Evolutionary conservation across 2,329 filamentous ascomycete species (phyloP), one percentile per base, ranked within the genome.

Genomic region (Cladosporium sp.): DNA sequence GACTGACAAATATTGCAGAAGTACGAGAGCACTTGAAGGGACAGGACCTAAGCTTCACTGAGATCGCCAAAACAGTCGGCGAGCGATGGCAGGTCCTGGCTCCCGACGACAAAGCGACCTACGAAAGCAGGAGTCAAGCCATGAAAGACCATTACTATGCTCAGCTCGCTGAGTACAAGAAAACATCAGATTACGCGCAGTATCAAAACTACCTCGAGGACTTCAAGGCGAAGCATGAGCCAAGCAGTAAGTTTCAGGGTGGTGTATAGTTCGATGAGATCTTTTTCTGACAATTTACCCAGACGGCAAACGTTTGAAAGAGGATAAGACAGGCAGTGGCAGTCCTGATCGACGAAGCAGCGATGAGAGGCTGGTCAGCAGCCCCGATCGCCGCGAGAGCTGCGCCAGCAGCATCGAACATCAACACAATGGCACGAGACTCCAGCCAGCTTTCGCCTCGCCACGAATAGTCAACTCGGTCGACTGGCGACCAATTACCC

Each of bases 31-130:
- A 89, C 20, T 75, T 93, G 22, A 91, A 89, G 69, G 88, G 86
- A 3, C 85, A 88, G 60, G 89, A 88, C 50, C 75, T 93, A 4
- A 88, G 87, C 1, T 94, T 94, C 66, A 92, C 93, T 2, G 91
- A 97, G 55, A 96, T 97, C 67, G 97, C 93, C 64, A 97, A 97
- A 75, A 95, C 97, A 67, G 96, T 97, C 66, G 93, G 93, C 52
- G 85, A 91, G 72, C 88, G 92, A 83, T 99, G 94, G 94, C 86
- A 88, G 69, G 86, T 84, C 55, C 74, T 93, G 8, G 78, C 83
- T 1, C 79, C 84, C 0, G 73, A 78, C 0, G 86, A 89, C 64
- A 89, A 89, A 67, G 89, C 91, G 68, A 80, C 82, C 0, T 93
- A 83, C 65, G 89, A 93, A 71, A 82, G 81, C 39, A 85, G 89